phyloP scores from a whole-genome alignment of 179 eudicot species.

The Nepenthes alata region DNA sequence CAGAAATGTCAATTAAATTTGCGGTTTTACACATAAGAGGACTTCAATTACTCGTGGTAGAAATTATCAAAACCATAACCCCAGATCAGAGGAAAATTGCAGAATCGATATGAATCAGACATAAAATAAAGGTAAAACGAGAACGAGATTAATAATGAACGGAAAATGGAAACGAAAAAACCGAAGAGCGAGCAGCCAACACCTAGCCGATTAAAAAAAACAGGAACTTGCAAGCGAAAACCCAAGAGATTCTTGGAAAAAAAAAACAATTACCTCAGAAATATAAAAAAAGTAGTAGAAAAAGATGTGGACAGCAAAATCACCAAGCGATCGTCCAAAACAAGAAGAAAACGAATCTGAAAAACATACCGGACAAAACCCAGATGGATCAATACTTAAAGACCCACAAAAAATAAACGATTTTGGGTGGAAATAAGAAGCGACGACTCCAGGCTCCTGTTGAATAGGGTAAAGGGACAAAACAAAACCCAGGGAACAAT shows the following conservation, averaged over 20 bases:
- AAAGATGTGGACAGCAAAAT: conserved; percentile 2
- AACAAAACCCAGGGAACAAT: conserved; percentile 17
- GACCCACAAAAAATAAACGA: conserved; percentile 6
- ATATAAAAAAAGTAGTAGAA: conserved; percentile 5
- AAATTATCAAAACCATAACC: too few species aligned
- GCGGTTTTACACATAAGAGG: too few species aligned
- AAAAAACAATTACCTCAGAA: neutral
- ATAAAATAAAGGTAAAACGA: too few species aligned
- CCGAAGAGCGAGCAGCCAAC: neutral
- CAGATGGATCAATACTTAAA: conserved; percentile 25
- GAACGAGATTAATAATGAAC: too few species aligned
- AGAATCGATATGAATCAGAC: too few species aligned
- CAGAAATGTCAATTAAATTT: too few species aligned
- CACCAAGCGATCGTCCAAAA: conserved; percentile 8
- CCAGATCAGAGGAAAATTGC: too few species aligned
- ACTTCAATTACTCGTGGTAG: too few species aligned
- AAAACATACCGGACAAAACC: conserved; percentile 22
- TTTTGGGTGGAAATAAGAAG: conserved; percentile 5
- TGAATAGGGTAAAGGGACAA: conserved; percentile 6
- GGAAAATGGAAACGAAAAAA: too few species aligned
- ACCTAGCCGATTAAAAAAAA: neutral
- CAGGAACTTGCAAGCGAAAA: conserved; percentile 2
- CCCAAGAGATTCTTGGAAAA: too few species aligned
- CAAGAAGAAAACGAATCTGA: conserved; percentile 5
- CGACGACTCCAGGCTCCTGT: conserved; percentile 1